Conservation (phyloP, 345 rosid genomes). For the Camelina hispida region DNA sequence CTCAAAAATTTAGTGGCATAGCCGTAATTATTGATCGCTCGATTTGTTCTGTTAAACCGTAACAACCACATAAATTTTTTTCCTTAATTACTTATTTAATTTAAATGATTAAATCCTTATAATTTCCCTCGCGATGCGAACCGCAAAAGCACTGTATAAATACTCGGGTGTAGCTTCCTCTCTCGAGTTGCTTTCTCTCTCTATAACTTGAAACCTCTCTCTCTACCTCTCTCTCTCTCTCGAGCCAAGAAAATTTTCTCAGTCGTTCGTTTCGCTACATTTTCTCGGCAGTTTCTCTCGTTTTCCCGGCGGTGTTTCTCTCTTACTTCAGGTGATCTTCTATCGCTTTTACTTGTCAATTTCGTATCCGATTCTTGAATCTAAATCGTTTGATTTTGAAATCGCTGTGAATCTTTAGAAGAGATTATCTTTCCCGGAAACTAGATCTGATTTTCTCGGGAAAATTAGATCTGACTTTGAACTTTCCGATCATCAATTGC, state of each 20-base stretch:
- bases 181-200: constrained; percentile 19
- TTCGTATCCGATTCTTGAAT: constrained; percentile 25
- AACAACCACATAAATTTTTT: constrained; percentile 23
- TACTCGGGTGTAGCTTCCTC: constrained; percentile 20
- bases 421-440: background rate
- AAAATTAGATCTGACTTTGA: constrained; percentile 5
- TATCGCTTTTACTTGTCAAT: background rate
- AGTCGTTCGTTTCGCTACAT: background rate
- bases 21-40: constrained; percentile 9
- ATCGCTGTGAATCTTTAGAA: background rate
- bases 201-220: constrained; percentile 22
- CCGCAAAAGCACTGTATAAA: constrained; percentile 27
- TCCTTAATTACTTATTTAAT: background rate
- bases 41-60: constrained; percentile 21
- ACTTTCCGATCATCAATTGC: background rate
- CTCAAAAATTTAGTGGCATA: constrained; percentile 22
- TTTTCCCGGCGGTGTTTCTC: constrained; percentile 29
- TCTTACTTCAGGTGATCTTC: constrained; percentile 24
- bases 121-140: constrained; percentile 40
- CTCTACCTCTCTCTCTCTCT: constrained; percentile 9
- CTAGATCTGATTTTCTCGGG: constrained; percentile 29
- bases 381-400: background rate
- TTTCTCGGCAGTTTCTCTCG: constrained; percentile 26
- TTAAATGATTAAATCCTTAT: background rate
- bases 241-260: constrained; percentile 15